Evolutionary conservation across 1,284 basidiomycete species (phyloP).

Genomic region (Uromyces viciae-fabae): DNA sequence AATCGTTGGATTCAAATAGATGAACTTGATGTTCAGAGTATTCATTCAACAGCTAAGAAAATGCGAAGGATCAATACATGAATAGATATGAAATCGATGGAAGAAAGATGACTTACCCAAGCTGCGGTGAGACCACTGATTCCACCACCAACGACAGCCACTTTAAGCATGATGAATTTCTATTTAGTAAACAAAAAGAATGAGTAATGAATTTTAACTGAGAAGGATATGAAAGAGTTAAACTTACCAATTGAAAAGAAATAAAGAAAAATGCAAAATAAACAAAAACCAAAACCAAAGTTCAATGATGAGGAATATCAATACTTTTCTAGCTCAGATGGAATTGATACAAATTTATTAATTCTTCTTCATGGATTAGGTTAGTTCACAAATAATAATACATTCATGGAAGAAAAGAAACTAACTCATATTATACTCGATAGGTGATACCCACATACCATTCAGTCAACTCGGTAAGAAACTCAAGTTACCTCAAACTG

Average conservation of each 20-base stretch:
- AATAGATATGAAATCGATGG: neutral
- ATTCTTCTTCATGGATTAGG: conserved; percentile 83
- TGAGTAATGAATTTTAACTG: too few relatives aligned
- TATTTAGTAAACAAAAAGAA: too few relatives aligned
- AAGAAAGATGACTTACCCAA: conserved; percentile 62
- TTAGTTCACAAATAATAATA: conserved; percentile 58
- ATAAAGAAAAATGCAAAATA: too few relatives aligned
- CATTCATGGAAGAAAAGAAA: neutral
- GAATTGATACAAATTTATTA: conserved; percentile 78
- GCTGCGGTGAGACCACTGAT: conserved; percentile 72
- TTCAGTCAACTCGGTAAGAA: conserved; percentile 70
- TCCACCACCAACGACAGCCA: conserved; percentile 75
- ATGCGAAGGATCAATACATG: conserved; percentile 1
- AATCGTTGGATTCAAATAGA: conserved; percentile 67
- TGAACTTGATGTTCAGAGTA: conserved; percentile 74
- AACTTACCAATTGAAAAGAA: too few relatives aligned
- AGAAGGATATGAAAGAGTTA: too few relatives aligned
- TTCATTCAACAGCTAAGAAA: conserved; percentile 66
- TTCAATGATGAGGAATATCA: too few relatives aligned
- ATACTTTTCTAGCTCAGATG: conserved; percentile 70
- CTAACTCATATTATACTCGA: neutral
- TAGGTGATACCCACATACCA: conserved; percentile 75
- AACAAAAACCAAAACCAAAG: too few relatives aligned
- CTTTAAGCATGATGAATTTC: conserved; percentile 54
- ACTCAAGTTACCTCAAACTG: conserved; percentile 79